A percentile compares a stretch with the other conserved stretches of the same genome.
These are phyloP conservation scores for Mortierella sp. DNA, from an alignment of 371 early-diverging fungal species.

Conservation along the genomic window DNA sequence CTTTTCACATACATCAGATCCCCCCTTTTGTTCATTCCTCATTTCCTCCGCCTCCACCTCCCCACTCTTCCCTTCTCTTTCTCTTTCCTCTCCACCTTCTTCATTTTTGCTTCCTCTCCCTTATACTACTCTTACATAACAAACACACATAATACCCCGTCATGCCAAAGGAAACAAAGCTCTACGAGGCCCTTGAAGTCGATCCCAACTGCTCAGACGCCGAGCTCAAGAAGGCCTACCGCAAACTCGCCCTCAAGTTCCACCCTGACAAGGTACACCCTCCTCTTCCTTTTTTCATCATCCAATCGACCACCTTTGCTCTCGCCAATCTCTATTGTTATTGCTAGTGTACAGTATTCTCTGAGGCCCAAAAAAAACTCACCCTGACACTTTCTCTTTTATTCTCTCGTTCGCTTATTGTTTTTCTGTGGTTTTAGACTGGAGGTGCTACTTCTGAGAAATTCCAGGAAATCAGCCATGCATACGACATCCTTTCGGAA, in stretches of 20 bases:
- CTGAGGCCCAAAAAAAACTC: neutral
- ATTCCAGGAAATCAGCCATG: constrained; percentile 95
- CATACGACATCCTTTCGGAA: constrained; percentile 96
- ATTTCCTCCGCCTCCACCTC: neutral
- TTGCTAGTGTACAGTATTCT: neutral
- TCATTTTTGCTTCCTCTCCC: neutral
- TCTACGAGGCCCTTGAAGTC: constrained; percentile 94
- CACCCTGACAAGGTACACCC: constrained; percentile 89
- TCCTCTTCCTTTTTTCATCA: neutral
- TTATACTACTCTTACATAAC: neutral
- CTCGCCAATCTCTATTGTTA: constrained; percentile 48
- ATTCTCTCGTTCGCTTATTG: neutral
- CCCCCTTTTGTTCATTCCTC: constrained; percentile 6
- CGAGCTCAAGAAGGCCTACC: constrained; percentile 95
- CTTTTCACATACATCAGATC: neutral
- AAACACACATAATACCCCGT: neutral
- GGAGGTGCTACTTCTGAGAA: constrained; percentile 76
- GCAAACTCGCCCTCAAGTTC: constrained; percentile 96
- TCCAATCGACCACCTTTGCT: neutral
- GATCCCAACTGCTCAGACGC: constrained; percentile 80
- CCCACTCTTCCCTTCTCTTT: neutral
- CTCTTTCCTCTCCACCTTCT: neutral
- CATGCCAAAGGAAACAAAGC: constrained; percentile 88
- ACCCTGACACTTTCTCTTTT: neutral
- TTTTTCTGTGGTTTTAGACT: constrained; percentile 55